Percentiles rank a stretch among this genome's conserved stretches.
Evolutionary conservation across 305 asterid species (phyloP).

Genomic region (Fraxinus albicans): DNA sequence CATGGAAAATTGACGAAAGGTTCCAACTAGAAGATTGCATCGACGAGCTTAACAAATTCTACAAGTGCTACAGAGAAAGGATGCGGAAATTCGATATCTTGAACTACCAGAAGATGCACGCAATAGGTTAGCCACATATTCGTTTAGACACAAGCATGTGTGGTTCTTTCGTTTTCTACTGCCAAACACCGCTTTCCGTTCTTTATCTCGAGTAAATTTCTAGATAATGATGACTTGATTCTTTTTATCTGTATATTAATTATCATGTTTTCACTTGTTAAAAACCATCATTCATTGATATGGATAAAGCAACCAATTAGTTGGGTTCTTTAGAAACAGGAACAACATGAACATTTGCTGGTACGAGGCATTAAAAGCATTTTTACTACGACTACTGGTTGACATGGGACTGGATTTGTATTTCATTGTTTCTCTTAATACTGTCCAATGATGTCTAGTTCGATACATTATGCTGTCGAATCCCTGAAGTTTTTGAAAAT

Average conservation of each 20-base stretch:
- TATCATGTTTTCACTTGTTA: background rate
- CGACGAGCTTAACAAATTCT: conserved; percentile 74
- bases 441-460: background rate
- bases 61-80: conserved; percentile 75
- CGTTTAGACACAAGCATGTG: background rate
- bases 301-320: conserved; percentile 20
- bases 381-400: background rate
- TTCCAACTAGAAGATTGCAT: conserved; percentile 62
- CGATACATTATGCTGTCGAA: background rate
- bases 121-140: conserved; percentile 69
- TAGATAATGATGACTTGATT: background rate
- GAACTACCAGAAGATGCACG: conserved; percentile 97
- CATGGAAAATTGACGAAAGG: conserved; percentile 85
- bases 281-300: conserved; percentile 1
- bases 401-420: background rate
- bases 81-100: conserved; percentile 92
- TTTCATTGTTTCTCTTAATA: background rate
- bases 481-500: background rate
- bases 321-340: conserved; percentile 32
- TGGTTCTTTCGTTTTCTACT: background rate
- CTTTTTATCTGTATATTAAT: background rate
- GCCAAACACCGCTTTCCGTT: background rate
- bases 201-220: background rate
- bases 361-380: conserved; percentile 21
- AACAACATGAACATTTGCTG: conserved; percentile 29